Evolutionary conservation across 495 filamentous ascomycete species (phyloP), one percentile per base, ranked within the genome.

Genomic region (Massariosphaeria phaeospora): DNA sequence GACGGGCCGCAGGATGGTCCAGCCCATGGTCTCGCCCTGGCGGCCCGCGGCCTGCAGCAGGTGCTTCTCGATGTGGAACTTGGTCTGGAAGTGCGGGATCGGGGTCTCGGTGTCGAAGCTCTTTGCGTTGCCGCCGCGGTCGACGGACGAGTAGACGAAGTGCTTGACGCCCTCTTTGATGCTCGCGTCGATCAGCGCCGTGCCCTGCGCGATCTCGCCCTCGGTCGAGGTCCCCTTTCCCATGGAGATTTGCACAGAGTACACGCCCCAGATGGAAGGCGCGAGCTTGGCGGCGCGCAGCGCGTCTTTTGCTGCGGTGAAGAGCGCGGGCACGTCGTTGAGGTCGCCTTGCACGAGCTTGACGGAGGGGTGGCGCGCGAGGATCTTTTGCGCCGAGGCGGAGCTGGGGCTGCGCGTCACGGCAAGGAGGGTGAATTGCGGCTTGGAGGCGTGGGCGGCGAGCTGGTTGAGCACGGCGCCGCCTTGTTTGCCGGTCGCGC

Each of bases 401-500:
- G 81, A 81, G 7, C 69, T 53, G 6, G 77, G 49, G 52, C 85
- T 75, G 39, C 86, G 82, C 0, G 86, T 89, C 12, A 89, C 71
- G 17, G 82, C 86, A 13, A 89, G 76, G 60, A 90, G 81, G 44
- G 80, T 75, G 66, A 83, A 73, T 21, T 71, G 35, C 13, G 52
- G 13, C 34, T n/a, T 62, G n/a, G 69, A 49, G 2, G 55, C 39
- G 34, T 70, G 68, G 23, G 66, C 56, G 12, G 83, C 67, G 27
- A 89, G 78, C 44, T 74, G 76, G 3, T 76, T 66, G 61, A 90
- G 72, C 29, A 83, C 67, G 11, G 77, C 73, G 24, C 81, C 76
- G 50, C 87, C 86, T 67, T 89, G 86, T 56, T 85, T 79, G 64
- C 84, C 84, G 0, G 83, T 90, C 3, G 83, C 85, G 17, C 85